Evolutionary conservation across 441 rosid species (phyloP).

Genomic region (Corymbia calophylla): DNA sequence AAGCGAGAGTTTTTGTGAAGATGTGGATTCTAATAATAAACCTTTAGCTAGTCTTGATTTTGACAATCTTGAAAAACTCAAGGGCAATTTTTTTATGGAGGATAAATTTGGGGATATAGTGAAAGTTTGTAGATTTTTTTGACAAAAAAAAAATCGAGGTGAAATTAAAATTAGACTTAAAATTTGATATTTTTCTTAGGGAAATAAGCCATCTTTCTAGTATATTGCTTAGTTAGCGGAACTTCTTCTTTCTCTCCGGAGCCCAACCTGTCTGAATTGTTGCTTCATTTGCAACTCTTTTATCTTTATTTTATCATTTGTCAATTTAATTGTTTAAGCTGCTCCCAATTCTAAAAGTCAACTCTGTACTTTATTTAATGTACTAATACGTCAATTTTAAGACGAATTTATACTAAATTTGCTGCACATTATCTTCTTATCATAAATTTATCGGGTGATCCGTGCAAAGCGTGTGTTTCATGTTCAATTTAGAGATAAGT

Average conservation of each 20-base stretch:
- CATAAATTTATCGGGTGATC: neutral
- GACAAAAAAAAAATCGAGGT: neutral
- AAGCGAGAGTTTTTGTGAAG: neutral
- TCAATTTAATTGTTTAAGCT: neutral
- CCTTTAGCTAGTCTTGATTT: neutral
- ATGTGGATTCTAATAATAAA: accelerated
- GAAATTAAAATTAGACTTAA: neutral
- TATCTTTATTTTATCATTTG: neutral
- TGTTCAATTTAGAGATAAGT: neutral
- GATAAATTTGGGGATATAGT: neutral
- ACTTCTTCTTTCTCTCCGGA: neutral
- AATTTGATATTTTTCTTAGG: neutral
- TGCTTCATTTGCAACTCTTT: neutral
- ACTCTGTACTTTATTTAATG: neutral
- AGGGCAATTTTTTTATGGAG: accelerated
- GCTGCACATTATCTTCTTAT: neutral
- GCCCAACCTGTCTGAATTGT: neutral
- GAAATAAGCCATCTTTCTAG: neutral
- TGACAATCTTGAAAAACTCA: neutral
- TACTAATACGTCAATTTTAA: neutral
- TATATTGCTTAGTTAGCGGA: neutral
- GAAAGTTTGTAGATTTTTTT: neutral
- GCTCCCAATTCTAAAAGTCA: neutral
- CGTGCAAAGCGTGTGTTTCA: accelerated
- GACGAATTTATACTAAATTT: neutral